Evolutionary conservation across 1,284 basidiomycete species (phyloP).

Genomic region (Moesziomyces parantarcticus): DNA sequence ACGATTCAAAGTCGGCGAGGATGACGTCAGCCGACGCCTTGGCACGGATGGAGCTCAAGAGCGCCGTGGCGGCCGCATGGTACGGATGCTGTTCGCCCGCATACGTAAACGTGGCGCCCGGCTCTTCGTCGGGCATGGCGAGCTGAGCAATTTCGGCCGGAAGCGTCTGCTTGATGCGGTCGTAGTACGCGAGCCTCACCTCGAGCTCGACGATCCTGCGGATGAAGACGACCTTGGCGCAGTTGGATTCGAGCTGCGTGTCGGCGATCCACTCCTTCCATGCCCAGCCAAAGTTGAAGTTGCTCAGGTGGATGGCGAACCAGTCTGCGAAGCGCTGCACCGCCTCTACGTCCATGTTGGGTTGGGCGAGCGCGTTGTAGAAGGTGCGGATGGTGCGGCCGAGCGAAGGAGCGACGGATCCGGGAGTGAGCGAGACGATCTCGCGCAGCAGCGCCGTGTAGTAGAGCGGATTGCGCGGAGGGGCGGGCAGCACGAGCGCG

Average conservation of each 20-base stretch:
- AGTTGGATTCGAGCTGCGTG: slow-evolving; percentile 75
- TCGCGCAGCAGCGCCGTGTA: slow-evolving; percentile 91
- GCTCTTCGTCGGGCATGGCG: slow-evolving; percentile 79
- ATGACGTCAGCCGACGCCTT: slow-evolving; percentile 79
- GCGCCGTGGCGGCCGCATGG: slow-evolving; percentile 80
- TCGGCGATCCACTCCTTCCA: slow-evolving; percentile 99
- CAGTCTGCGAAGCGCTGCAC: slow-evolving; percentile 86
- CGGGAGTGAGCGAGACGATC: slow-evolving; percentile 88
- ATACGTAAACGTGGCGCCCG: slow-evolving; percentile 85
- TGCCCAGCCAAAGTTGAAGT: slow-evolving; percentile 99
- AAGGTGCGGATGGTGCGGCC: slow-evolving; percentile 92
- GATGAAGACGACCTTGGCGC: slow-evolving; percentile 88
- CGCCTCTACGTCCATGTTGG: slow-evolving; percentile 80
- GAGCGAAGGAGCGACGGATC: slow-evolving; percentile 92
- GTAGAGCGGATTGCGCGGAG: slow-evolving; percentile 80
- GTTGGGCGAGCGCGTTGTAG: slow-evolving; percentile 71
- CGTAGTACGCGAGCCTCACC: slow-evolving; percentile 90
- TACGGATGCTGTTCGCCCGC: slow-evolving; percentile 79
- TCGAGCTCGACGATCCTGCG: slow-evolving; percentile 89
- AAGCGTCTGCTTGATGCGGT: slow-evolving; percentile 88
- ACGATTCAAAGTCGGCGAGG: slow-evolving; percentile 77
- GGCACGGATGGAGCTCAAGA: slow-evolving; percentile 83
- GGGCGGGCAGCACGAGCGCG: slow-evolving; percentile 80
- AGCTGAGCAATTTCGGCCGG: slow-evolving; percentile 78
- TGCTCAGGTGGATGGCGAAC: slow-evolving; percentile 96